A percentile compares a stretch with the other conserved stretches of the same genome.
Conservation (phyloP, 2,329 filamentous ascomycete species). For the Alternaria ventricosa region DNA sequence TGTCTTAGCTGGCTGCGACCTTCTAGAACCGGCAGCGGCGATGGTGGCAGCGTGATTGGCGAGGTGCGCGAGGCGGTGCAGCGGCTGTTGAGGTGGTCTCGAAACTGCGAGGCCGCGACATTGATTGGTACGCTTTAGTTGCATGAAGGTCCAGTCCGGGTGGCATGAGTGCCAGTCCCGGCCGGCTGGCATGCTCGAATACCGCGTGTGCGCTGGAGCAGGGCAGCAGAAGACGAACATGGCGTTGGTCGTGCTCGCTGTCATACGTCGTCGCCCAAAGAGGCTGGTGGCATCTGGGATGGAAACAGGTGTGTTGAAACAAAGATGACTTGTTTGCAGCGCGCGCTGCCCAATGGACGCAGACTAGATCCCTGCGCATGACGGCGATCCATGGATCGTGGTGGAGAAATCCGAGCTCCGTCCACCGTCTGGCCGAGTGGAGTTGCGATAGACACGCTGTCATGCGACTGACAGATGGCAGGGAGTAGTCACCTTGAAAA, state of each 20-base stretch:
- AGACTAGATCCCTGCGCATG: constrained; percentile 25
- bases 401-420: constrained; percentile 11
- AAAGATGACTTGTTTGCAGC: constrained; percentile 28
- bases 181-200: neutral
- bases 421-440: constrained; percentile 22
- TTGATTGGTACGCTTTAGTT: constrained; percentile 23
- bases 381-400: constrained; percentile 24
- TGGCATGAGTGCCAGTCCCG: neutral
- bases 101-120: constrained; percentile 16
- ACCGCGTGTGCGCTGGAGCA: neutral
- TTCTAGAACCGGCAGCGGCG: constrained; percentile 29
- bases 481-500: neutral
- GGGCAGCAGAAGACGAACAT: neutral
- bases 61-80: constrained; percentile 36
- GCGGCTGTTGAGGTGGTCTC: constrained; percentile 34
- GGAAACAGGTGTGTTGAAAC: constrained; percentile 36
- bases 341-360: constrained; percentile 19
- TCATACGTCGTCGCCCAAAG: constrained; percentile 26
- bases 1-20: constrained; percentile 16
- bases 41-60: constrained; percentile 18
- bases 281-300: constrained; percentile 25
- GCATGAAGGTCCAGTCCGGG: constrained; percentile 1
- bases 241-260: constrained; percentile 2
- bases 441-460: constrained; percentile 16
- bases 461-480: constrained; percentile 17